These are phyloP conservation scores for Peniophora sp. DNA, from an alignment of 1,284 basidiomycete genomes.

Conservation along the genomic window DNA sequence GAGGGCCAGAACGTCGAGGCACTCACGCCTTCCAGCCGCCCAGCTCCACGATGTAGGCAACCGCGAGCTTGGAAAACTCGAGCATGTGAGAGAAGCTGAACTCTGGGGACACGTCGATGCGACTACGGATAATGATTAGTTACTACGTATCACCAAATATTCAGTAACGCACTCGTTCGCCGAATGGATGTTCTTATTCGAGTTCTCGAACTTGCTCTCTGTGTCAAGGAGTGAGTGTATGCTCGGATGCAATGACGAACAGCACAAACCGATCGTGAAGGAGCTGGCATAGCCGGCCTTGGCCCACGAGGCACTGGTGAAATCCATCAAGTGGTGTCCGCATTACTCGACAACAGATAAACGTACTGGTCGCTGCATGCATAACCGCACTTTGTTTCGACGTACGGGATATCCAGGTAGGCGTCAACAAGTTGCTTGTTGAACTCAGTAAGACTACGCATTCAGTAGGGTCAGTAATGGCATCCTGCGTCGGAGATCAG, in stretches of 20 bases:
- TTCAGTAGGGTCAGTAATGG: neutral
- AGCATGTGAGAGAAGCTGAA: slow-evolving; percentile 82
- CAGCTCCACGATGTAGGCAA: slow-evolving; percentile 80
- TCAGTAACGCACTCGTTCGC: slow-evolving; percentile 50
- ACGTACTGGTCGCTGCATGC: slow-evolving; percentile 87
- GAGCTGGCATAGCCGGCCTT: slow-evolving; percentile 81
- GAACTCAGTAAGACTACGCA: slow-evolving; percentile 64
- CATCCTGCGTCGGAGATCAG: slow-evolving; percentile 4
- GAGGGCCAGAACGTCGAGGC: neutral
- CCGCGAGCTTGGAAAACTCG: slow-evolving; percentile 85
- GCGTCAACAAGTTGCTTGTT: slow-evolving; percentile 70
- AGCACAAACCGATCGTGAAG: slow-evolving; percentile 70
- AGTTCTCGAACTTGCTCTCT: slow-evolving; percentile 70
- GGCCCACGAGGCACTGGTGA: slow-evolving; percentile 68
- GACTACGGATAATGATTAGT: slow-evolving; percentile 30
- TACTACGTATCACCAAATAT: slow-evolving; percentile 2
- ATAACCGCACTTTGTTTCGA: slow-evolving; percentile 85
- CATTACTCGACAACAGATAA: slow-evolving; percentile 11
- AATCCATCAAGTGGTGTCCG: slow-evolving; percentile 13
- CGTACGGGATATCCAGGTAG: slow-evolving; percentile 77
- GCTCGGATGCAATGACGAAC: neutral
- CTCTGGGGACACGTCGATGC: slow-evolving; percentile 78
- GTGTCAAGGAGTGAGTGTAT: slow-evolving; percentile 7
- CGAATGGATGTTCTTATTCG: slow-evolving; percentile 81
- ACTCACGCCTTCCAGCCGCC: slow-evolving; percentile 36